Conservation (phyloP, 306 rosid genomes). For the Quercus cerris region DNA sequence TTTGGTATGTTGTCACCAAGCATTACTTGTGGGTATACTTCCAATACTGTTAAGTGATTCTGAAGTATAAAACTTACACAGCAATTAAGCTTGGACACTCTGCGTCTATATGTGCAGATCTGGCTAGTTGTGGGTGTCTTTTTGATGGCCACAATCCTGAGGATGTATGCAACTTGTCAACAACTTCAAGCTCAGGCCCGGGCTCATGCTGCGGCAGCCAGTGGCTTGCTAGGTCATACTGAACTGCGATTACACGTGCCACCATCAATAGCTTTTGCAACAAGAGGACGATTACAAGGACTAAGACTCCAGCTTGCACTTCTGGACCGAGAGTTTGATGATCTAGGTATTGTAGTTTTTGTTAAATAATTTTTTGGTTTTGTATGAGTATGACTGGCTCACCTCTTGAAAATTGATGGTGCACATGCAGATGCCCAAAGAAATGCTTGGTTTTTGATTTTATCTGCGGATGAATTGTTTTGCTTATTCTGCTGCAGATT, state of each 20-base stretch:
- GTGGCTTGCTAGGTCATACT: conserved; percentile 87
- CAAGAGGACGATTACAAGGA: conserved; percentile 91
- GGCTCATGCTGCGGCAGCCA: conserved; percentile 78
- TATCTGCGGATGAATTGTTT: not conserved
- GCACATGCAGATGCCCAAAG: not conserved
- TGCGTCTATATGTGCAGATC: conserved; percentile 39
- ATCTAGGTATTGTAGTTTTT: conserved; percentile 50
- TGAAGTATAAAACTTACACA: not conserved
- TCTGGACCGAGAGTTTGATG: conserved; percentile 97
- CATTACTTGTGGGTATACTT: not conserved
- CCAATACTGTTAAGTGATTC: not conserved
- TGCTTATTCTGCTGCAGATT: conserved; percentile 32
- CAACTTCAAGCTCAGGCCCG: conserved; percentile 96
- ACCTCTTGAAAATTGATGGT: conserved; percentile 1
- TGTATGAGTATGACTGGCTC: not conserved
- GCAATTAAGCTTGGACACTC: not conserved
- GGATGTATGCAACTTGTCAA: conserved; percentile 98
- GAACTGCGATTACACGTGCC: conserved; percentile 87
- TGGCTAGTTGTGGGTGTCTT: conserved; percentile 98
- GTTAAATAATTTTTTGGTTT: not conserved
- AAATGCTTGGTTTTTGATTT: not conserved
- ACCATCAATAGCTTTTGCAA: conserved; percentile 79
- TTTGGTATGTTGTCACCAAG: conserved; percentile 47
- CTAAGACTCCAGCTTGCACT: conserved; percentile 96
- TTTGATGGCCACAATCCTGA: conserved; percentile 87